phyloP scores from a whole-genome alignment of 108 stramenopile genomes.

The Mediolabrus comicus region DNA sequence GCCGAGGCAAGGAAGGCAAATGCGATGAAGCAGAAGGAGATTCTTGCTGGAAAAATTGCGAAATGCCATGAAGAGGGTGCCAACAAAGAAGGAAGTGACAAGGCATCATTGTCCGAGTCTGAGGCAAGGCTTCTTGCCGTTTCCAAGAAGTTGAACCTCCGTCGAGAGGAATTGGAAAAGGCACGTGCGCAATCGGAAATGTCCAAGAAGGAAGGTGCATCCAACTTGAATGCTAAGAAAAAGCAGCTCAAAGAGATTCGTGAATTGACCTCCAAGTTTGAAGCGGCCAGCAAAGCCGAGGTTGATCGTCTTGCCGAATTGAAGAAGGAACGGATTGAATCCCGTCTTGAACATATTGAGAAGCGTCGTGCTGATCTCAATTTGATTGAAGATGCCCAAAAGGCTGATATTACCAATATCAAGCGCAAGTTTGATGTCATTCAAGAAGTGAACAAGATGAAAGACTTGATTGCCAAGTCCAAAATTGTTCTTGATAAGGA shows the following conservation, averaged over 20 bases:
- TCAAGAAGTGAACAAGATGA: slow-evolving; percentile 17
- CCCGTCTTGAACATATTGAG: slow-evolving; percentile 24
- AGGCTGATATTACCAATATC: slow-evolving; percentile 16
- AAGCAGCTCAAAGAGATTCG: slow-evolving; percentile 23
- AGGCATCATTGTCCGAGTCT: not conserved
- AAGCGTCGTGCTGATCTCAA: slow-evolving; percentile 35
- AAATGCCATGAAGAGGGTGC: not conserved
- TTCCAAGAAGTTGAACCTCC: not conserved
- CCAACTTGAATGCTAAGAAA: slow-evolving; percentile 2
- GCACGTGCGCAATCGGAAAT: slow-evolving; percentile 13
- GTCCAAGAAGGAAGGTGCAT: slow-evolving; percentile 1
- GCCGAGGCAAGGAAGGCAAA: slow-evolving; percentile 22
- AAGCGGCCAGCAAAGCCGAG: slow-evolving; percentile 37
- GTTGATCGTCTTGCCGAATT: slow-evolving; percentile 21
- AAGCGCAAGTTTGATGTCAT: slow-evolving; percentile 8
- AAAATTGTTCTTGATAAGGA: slow-evolving; percentile 1
- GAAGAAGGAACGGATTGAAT: slow-evolving; percentile 29
- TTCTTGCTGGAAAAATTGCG: slow-evolving; percentile 16
- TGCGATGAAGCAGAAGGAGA: slow-evolving; percentile 46
- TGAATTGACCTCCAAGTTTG: slow-evolving; percentile 29
- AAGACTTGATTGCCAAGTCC: slow-evolving; percentile 18
- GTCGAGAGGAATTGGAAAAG: not conserved
- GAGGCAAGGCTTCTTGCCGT: not conserved
- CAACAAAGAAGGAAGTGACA: not conserved
- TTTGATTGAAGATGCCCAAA: slow-evolving; percentile 18